These are phyloP conservation scores for Dysphania ambrosioides DNA, from an alignment of 148 eudicot genomes.

Conservation along the genomic window DNA sequence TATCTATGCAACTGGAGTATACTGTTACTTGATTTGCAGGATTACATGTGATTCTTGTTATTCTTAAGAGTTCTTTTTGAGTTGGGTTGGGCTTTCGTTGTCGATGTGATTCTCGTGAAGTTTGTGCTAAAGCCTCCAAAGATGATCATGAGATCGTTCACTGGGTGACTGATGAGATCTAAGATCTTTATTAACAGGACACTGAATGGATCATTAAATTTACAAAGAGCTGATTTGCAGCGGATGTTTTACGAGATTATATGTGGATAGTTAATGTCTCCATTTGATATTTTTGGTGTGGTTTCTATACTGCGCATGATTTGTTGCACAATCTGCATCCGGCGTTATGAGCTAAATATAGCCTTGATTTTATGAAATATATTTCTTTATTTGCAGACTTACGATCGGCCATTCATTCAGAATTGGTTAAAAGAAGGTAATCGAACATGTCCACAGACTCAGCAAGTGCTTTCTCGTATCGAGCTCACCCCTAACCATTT, in stretches of 20 bases:
- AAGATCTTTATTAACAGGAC: background rate
- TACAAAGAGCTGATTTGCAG: background rate
- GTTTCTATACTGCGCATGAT: background rate
- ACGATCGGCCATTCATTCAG: conserved; percentile 66
- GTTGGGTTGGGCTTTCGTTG: conserved; percentile 2
- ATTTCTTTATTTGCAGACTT: conserved; percentile 51
- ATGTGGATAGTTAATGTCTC: background rate
- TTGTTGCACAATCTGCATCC: background rate
- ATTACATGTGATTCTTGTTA: background rate
- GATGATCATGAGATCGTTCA: background rate
- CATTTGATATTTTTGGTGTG: background rate
- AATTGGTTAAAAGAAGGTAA: conserved; percentile 68
- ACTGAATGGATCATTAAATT: background rate
- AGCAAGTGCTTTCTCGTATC: conserved; percentile 63
- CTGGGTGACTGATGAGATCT: background rate
- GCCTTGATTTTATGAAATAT: conserved; percentile 4
- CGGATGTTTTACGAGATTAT: no score
- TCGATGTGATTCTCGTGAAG: background rate
- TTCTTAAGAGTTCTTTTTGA: background rate
- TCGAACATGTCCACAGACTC: conserved; percentile 62
- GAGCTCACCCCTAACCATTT: conserved; percentile 61
- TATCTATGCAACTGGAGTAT: background rate
- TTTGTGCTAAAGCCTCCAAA: background rate
- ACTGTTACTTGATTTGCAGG: background rate
- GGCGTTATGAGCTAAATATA: background rate